phyloP scores from a whole-genome alignment of 148 eudicot species.

The Camellia sinensis region DNA sequence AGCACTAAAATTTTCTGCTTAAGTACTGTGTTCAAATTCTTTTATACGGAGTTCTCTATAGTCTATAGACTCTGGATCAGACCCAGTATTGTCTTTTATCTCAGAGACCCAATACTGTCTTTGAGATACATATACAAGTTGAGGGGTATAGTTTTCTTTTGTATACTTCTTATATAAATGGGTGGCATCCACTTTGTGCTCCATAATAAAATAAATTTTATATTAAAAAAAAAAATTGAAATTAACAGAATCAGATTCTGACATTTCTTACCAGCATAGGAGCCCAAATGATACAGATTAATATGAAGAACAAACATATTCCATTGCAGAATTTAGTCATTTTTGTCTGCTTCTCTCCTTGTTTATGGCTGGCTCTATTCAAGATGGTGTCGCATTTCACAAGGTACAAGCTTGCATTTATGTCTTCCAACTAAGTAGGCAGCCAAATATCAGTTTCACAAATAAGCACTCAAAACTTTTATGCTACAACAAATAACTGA shows the following conservation, averaged over 20 bases:
- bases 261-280: constrained; percentile 89
- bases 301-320: constrained; percentile 84
- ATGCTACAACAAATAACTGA: constrained; percentile 11
- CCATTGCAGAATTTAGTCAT: constrained; percentile 97
- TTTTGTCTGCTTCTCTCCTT: constrained; percentile 86
- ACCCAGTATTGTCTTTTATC: background rate
- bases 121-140: background rate
- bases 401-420: constrained; percentile 97
- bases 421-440: constrained; percentile 80
- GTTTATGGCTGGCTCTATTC: constrained; percentile 78
- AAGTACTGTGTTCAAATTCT: background rate
- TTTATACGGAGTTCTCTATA: background rate
- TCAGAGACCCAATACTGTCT: background rate
- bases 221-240: background rate
- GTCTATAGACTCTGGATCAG: background rate
- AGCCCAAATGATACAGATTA: constrained; percentile 96
- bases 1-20: background rate
- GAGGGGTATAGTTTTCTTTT: background rate
- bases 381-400: constrained; percentile 88
- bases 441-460: constrained; percentile 22
- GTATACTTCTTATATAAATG: background rate
- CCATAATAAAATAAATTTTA: background rate
- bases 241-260: constrained; percentile 6
- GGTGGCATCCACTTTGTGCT: background rate
- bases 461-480: constrained; percentile 3